These are phyloP conservation scores for Arachis stenosperma DNA, from an alignment of 306 rosid genomes.

Conservation along the genomic window DNA sequence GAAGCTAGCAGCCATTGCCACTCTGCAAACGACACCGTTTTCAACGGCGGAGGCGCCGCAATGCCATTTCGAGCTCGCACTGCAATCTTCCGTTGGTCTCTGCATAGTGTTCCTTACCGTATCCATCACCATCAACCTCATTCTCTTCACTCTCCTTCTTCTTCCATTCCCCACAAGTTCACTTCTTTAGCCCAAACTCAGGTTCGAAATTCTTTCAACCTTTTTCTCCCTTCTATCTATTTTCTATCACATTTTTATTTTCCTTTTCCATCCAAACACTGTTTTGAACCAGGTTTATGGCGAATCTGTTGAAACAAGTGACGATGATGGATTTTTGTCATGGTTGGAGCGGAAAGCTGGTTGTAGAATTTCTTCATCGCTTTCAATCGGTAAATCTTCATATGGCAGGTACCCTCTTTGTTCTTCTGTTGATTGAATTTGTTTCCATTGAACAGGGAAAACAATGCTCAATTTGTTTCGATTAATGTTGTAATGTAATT, in stretches of 20 bases:
- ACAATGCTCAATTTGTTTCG: not conserved
- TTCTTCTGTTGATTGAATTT: not conserved
- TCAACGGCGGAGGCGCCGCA: not conserved
- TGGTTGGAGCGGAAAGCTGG: constrained; percentile 74
- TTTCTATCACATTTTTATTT: not conserved
- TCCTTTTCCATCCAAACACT: not conserved
- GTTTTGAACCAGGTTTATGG: constrained; percentile 24
- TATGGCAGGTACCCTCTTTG: constrained; percentile 52
- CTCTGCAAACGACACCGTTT: constrained; percentile 25
- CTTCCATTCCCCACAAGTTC: constrained; percentile 35
- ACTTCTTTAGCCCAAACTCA: constrained; percentile 39
- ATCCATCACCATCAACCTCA: not conserved
- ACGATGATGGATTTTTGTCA: constrained; percentile 49
- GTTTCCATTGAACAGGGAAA: not conserved
- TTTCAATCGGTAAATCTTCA: constrained; percentile 60
- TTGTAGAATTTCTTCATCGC: constrained; percentile 55
- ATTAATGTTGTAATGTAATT: not conserved
- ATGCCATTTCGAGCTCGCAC: constrained; percentile 52
- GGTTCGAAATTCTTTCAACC: constrained; percentile 29
- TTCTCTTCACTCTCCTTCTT: constrained; percentile 3
- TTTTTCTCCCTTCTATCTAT: not conserved
- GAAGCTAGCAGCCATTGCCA: not conserved
- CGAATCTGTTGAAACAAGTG: constrained; percentile 36
- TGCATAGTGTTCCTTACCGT: constrained; percentile 24
- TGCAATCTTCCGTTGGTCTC: constrained; percentile 34